Conservation (phyloP, 257 asterid genomes). For the Fraxinus pennsylvanica region DNA sequence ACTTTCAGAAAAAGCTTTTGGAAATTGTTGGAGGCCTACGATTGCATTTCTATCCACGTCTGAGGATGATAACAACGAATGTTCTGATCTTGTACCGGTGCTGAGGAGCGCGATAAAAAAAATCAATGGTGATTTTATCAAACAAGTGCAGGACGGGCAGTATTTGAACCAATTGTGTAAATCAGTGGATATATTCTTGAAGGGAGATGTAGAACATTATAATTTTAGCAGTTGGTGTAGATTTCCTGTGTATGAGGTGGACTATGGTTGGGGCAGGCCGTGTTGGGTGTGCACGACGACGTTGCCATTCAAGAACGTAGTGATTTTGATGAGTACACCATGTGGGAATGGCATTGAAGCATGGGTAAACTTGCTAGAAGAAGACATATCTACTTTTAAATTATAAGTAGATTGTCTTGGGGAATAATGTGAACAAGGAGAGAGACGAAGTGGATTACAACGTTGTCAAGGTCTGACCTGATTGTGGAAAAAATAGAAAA, state of each 20-base stretch:
- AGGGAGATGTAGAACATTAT: conserved; percentile 28
- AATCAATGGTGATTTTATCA: conserved; percentile 27
- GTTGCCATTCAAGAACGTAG: conserved; percentile 31
- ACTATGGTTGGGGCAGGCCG: conserved; percentile 55
- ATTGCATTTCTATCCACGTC: conserved; percentile 16
- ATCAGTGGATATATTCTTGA: neutral
- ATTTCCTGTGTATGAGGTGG: conserved; percentile 53
- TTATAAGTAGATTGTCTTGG: neutral
- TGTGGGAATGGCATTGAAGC: conserved; percentile 55
- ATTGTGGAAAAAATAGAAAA: too few relatives aligned
- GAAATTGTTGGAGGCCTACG: conserved; percentile 29
- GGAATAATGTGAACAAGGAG: neutral
- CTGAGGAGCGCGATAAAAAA: conserved; percentile 37
- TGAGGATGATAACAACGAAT: neutral
- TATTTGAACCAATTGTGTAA: conserved; percentile 1
- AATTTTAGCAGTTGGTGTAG: conserved; percentile 51
- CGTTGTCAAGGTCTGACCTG: too few relatives aligned
- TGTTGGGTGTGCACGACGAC: conserved; percentile 38
- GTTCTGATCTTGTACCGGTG: conserved; percentile 22
- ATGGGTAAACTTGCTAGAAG: conserved; percentile 43
- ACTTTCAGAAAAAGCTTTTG: conserved; percentile 25
- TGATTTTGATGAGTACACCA: conserved; percentile 36
- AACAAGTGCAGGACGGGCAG: conserved; percentile 16
- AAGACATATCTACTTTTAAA: conserved; percentile 8
- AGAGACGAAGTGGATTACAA: too few relatives aligned